Percentiles rank a stretch among this genome's conserved stretches.
Conservation (phyloP, 108 stramenopile species). For the Pseudonitzschia delicatissima region DNA sequence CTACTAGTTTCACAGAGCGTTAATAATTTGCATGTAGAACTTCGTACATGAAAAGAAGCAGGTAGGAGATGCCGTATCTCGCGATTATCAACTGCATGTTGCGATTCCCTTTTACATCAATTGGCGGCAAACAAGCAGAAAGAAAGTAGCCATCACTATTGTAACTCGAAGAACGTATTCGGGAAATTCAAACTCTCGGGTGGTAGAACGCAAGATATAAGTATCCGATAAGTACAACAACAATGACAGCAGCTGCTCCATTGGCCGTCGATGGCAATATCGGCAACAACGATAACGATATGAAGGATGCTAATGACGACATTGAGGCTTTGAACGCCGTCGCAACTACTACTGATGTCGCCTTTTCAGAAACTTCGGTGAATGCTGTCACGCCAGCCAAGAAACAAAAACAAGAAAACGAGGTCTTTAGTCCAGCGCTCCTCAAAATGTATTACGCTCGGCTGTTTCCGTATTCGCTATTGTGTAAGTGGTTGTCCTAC, state of each 20-base stretch:
- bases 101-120: no score
- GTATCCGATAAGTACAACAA: no score
- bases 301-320: not conserved
- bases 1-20: no score
- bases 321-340: not conserved
- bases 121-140: no score
- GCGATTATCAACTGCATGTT: no score
- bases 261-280: constrained; percentile 3
- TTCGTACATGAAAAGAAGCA: no score
- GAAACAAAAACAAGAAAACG: constrained; percentile 11
- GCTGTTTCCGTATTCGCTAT: constrained; percentile 87
- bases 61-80: no score
- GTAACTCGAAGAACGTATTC: no score
- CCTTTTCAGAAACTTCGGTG: not conserved
- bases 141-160: no score
- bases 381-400: constrained; percentile 6
- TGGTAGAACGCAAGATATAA: no score
- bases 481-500: constrained; percentile 75
- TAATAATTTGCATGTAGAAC: no score
- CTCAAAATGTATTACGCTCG: constrained; percentile 89
- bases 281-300: not conserved
- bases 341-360: not conserved
- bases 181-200: no score
- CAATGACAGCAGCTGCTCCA: constrained; percentile 1
- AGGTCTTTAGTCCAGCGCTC: constrained; percentile 88